phyloP scores from a whole-genome alignment of 495 filamentous ascomycete genomes.

The Penicillium goetzii region DNA sequence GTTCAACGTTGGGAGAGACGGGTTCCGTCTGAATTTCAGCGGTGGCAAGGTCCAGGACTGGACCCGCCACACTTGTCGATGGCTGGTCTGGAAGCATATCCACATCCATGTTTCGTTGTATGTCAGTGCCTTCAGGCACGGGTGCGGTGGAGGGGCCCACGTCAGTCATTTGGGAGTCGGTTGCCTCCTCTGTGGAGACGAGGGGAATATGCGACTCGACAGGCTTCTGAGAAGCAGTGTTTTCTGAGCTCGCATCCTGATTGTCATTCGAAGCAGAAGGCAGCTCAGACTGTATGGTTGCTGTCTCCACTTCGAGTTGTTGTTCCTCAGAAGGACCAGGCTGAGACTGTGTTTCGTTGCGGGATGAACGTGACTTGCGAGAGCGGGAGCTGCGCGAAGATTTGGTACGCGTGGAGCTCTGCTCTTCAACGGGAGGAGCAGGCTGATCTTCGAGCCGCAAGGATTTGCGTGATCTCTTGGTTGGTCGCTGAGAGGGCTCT shows the following conservation, averaged over 20 bases:
- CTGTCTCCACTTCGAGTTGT: background rate
- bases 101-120: constrained; percentile 27
- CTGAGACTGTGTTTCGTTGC: constrained; percentile 11
- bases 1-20: constrained; percentile 10
- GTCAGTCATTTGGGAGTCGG: constrained; percentile 24
- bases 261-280: background rate
- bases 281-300: background rate
- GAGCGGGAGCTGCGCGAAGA: constrained; percentile 23
- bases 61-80: background rate
- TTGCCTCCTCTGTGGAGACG: constrained; percentile 28
- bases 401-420: constrained; percentile 16
- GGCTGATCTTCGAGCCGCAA: constrained; percentile 31
- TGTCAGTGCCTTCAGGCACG: background rate
- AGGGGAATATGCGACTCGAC: constrained; percentile 2
- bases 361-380: constrained; percentile 29
- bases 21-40: constrained; percentile 28
- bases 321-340: constrained; percentile 5
- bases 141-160: constrained; percentile 8
- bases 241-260: constrained; percentile 10
- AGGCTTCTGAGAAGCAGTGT: background rate
- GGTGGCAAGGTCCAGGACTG: constrained; percentile 13
- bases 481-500: constrained; percentile 17
- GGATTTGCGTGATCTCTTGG: constrained; percentile 33
- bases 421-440: constrained; percentile 18
- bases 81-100: background rate